Evolutionary conservation across 768 basidiomycete species (phyloP).

Genomic region (Mycena indigotica): DNA sequence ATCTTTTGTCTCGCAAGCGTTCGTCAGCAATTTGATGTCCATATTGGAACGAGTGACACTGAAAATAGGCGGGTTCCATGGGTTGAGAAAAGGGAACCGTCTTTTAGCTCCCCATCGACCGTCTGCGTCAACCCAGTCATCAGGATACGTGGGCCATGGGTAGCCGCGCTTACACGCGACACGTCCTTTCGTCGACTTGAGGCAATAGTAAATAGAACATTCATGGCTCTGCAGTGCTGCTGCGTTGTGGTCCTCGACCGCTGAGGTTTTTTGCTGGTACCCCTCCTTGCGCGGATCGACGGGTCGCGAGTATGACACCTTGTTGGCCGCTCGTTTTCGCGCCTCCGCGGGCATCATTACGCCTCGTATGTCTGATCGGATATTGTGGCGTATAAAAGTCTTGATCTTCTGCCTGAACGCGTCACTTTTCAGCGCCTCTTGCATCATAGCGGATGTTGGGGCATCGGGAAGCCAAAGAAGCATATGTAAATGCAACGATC

Average conservation of each 20-base stretch:
- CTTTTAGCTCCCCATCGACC: background rate
- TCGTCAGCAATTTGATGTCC: too few relatives aligned
- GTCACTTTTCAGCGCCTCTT: conserved; percentile 23
- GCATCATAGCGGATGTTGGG: conserved; percentile 31
- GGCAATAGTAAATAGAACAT: conserved; percentile 20
- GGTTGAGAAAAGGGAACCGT: background rate
- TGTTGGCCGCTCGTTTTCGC: conserved; percentile 20
- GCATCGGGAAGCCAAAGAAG: conserved; percentile 34
- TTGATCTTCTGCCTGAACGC: conserved; percentile 27
- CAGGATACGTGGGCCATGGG: conserved; percentile 27
- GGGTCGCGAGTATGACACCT: conserved; percentile 38
- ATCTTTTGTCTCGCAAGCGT: background rate
- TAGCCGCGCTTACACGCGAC: conserved; percentile 36
- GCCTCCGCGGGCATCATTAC: background rate
- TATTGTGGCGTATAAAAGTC: conserved; percentile 12
- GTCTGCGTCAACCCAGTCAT: background rate
- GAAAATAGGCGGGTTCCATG: background rate
- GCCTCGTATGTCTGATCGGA: conserved; percentile 33
- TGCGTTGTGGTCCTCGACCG: background rate
- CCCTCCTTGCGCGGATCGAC: conserved; percentile 28
- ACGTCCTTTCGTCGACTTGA: conserved; percentile 11
- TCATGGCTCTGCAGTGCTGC: background rate
- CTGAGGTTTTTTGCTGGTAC: conserved; percentile 6
- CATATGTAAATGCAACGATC: conserved; percentile 39
- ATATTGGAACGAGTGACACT: too few relatives aligned